These are phyloP conservation scores for Pyrrhoderma lamaoense DNA, from an alignment of 1,284 basidiomycete genomes.

Conservation along the genomic window DNA sequence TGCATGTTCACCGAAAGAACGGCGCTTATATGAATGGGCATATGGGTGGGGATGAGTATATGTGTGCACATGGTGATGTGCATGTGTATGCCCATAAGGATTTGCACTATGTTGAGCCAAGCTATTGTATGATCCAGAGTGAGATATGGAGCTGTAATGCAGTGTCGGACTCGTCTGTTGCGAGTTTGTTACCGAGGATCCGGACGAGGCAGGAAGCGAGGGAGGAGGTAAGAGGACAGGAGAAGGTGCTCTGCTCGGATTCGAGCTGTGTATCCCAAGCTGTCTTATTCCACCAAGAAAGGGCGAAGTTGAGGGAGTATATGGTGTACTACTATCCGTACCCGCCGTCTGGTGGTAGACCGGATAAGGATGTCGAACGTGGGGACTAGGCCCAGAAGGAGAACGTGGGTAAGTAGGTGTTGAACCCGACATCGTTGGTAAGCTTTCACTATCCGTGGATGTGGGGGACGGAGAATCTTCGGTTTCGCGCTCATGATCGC, in stretches of 20 bases:
- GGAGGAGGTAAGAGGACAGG: slow-evolving; percentile 58
- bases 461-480: slow-evolving; percentile 62
- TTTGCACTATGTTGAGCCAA: too few species aligned
- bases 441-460: slow-evolving; percentile 57
- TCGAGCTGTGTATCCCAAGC: slow-evolving; percentile 61
- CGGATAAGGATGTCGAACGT: slow-evolving; percentile 10
- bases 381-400: neutral
- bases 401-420: slow-evolving; percentile 34
- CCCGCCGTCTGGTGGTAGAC: neutral
- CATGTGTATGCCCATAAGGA: slow-evolving; percentile 21
- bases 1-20: slow-evolving; percentile 28
- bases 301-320: slow-evolving; percentile 55
- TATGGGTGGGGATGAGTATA: slow-evolving; percentile 29
- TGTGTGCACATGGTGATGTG: slow-evolving; percentile 24
- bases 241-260: slow-evolving; percentile 58
- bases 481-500: slow-evolving; percentile 32
- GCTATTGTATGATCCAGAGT: too few species aligned
- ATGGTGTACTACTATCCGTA: slow-evolving; percentile 15
- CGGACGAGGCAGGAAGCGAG: slow-evolving; percentile 16
- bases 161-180: slow-evolving; percentile 25
- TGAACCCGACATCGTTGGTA: neutral
- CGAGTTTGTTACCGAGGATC: slow-evolving; percentile 17
- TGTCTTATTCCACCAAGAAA: slow-evolving; percentile 78
- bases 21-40: slow-evolving; percentile 27
- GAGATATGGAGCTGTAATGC: slow-evolving; percentile 30